phyloP scores from a whole-genome alignment of 345 rosid genomes.

The Psidium guajava region DNA sequence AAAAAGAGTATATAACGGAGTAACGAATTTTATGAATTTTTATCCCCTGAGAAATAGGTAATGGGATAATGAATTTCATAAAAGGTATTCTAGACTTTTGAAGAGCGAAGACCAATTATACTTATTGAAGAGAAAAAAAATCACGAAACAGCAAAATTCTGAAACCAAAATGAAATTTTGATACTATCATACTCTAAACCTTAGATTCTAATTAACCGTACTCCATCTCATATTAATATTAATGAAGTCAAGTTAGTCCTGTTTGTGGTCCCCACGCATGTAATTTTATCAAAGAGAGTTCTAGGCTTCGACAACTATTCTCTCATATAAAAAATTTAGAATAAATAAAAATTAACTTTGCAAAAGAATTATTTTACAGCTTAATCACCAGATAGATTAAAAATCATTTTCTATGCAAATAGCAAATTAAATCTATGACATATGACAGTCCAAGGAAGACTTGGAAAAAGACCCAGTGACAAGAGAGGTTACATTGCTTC shows the following conservation, averaged over 20 bases:
- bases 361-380: background rate
- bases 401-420: background rate
- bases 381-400: background rate
- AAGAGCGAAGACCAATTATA: background rate
- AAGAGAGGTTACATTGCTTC: background rate
- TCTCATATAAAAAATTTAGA: background rate
- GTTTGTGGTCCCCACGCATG: background rate
- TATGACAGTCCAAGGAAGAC: background rate
- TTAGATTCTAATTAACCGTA: too few species aligned
- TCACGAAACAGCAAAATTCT: background rate
- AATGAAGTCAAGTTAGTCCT: background rate
- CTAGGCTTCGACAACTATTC: background rate
- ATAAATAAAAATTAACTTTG: background rate
- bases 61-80: background rate
- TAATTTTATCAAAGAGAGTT: background rate
- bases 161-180: fast-evolving
- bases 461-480: background rate
- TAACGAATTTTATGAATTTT: background rate
- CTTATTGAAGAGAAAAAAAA: background rate
- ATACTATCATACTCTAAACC: too few species aligned
- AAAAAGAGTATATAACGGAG: too few species aligned
- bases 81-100: background rate
- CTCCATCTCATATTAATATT: too few species aligned
- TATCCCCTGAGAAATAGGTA: background rate
- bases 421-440: background rate